Evolutionary conservation across 2,329 filamentous ascomycete species (phyloP).

Genomic region (Alternaria burnsii): DNA sequence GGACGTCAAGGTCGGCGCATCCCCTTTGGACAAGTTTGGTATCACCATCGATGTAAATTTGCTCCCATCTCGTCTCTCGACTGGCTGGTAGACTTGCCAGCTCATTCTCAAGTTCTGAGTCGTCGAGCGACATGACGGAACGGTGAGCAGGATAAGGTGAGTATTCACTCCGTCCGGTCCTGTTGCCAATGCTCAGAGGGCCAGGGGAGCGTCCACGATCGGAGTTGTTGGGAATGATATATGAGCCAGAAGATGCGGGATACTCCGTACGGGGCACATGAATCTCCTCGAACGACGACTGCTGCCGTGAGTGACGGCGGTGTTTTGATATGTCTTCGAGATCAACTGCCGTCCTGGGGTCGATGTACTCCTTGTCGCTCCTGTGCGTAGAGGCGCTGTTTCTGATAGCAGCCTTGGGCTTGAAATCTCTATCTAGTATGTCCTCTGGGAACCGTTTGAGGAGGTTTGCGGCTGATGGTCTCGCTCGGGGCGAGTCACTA

Average conservation of each 20-base stretch:
- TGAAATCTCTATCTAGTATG: conserved; percentile 17
- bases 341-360: conserved; percentile 55
- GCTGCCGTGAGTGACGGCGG: conserved; percentile 33
- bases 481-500: conserved; percentile 73
- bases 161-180: conserved; percentile 47
- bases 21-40: conserved; percentile 48
- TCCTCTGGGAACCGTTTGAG: conserved; percentile 55
- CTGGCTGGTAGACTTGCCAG: conserved; percentile 45
- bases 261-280: conserved; percentile 54
- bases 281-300: conserved; percentile 44
- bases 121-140: conserved; percentile 51
- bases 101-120: conserved; percentile 50
- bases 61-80: conserved; percentile 50
- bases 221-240: conserved; percentile 47
- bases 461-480: conserved; percentile 77
- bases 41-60: conserved; percentile 51
- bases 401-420: conserved; percentile 29
- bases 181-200: conserved; percentile 26
- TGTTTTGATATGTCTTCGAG: conserved; percentile 54
- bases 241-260: conserved; percentile 56
- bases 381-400: conserved; percentile 53
- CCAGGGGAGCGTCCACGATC: conserved; percentile 38
- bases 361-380: conserved; percentile 59
- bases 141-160: conserved; percentile 46
- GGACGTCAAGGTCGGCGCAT: conserved; percentile 40